Percentiles rank a stretch among this genome's conserved stretches.
Evolutionary conservation across 2,329 filamentous ascomycete genomes (phyloP).

Genomic region (Xylariales sp.): DNA sequence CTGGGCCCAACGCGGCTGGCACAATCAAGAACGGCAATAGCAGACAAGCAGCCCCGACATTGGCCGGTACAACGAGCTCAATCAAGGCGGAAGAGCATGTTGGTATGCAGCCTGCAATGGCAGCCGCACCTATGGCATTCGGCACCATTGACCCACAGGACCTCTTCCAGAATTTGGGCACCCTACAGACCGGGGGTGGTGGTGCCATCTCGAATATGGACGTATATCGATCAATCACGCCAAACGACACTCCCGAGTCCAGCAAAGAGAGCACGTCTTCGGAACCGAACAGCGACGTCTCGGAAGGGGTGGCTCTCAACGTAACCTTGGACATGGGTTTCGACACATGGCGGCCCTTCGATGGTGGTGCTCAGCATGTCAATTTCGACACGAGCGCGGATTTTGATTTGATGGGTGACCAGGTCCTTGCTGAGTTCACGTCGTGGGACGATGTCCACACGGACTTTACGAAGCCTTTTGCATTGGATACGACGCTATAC

Average conservation of each 20-base stretch:
- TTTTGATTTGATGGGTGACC: conserved; percentile 25
- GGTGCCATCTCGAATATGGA: conserved; percentile 50
- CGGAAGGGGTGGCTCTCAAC: conserved; percentile 49
- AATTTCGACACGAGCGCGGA: conserved; percentile 35
- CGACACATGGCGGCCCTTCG: conserved; percentile 47
- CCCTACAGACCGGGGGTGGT: conserved; percentile 35
- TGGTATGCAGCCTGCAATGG: conserved; percentile 8
- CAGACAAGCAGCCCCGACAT: not conserved
- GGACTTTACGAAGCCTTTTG: conserved; percentile 49
- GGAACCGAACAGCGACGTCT: conserved; percentile 59
- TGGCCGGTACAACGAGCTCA: not conserved
- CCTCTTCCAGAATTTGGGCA: conserved; percentile 37
- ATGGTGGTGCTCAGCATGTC: conserved; percentile 38
- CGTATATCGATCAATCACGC: conserved; percentile 51
- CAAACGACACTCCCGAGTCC: conserved; percentile 61
- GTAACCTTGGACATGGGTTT: conserved; percentile 33
- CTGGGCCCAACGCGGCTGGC: conserved; percentile 28
- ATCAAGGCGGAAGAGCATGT: conserved; percentile 22
- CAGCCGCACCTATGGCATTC: not conserved
- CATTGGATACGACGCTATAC: conserved; percentile 44
- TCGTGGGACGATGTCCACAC: conserved; percentile 46
- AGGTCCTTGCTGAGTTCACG: conserved; percentile 22
- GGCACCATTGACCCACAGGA: conserved; percentile 48
- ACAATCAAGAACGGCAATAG: conserved; percentile 3
- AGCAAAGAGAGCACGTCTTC: conserved; percentile 56